phyloP scores from a whole-genome alignment of 345 rosid genomes.

The Excoecaria agallocha region DNA sequence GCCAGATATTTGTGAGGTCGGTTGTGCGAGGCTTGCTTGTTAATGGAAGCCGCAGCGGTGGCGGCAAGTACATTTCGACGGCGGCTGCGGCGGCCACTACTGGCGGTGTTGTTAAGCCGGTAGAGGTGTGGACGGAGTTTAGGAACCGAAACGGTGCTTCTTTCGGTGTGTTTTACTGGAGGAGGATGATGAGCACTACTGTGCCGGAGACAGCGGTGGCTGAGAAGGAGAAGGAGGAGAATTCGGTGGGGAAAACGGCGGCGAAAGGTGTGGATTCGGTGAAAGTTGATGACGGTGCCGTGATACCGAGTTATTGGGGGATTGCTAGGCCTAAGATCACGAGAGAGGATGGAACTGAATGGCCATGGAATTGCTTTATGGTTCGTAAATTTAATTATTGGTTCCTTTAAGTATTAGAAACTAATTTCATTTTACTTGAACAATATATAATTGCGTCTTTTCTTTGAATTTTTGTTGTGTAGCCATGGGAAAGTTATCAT shows the following conservation, averaged over 20 bases:
- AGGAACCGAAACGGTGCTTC: background rate
- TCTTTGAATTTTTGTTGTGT: conserved; percentile 4
- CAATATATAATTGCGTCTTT: background rate
- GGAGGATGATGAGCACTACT: conserved; percentile 6
- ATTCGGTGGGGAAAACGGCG: background rate
- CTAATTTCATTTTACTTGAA: background rate
- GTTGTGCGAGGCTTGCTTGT: background rate
- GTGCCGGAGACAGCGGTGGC: background rate
- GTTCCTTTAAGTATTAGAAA: too few species aligned
- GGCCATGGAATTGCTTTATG: conserved; percentile 91
- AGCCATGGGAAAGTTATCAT: conserved; percentile 78
- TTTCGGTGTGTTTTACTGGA: background rate
- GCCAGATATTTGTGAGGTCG: background rate
- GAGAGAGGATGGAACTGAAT: conserved; percentile 57
- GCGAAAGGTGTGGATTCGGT: background rate
- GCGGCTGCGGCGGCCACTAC: background rate
- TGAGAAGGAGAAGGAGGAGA: background rate
- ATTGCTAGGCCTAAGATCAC: conserved; percentile 50
- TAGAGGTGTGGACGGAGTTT: background rate
- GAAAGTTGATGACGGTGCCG: background rate
- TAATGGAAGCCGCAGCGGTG: background rate
- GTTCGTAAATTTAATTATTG: conserved; percentile 17
- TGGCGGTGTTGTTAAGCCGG: background rate
- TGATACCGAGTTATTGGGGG: conserved; percentile 65
- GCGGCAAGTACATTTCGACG: conserved; percentile 10